These are phyloP conservation scores for Testicularia cyperi DNA, from an alignment of 1,284 basidiomycete genomes.

Conservation along the genomic window DNA sequence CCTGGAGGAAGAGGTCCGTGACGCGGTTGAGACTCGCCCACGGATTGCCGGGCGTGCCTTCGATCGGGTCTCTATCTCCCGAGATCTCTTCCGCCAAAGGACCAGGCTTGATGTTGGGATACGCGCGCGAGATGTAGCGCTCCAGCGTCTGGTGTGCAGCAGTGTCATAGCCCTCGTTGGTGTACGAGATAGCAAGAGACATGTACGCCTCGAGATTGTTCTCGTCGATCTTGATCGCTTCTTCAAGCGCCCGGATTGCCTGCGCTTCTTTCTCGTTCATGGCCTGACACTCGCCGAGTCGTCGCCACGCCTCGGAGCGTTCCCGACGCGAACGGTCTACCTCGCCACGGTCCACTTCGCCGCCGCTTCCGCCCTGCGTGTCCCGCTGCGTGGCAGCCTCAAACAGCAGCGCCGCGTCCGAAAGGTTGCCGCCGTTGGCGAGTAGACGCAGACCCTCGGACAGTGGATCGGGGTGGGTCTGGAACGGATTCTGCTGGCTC, in stretches of 20 bases:
- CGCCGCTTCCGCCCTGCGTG: slow-evolving; percentile 26
- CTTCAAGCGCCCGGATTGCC: slow-evolving; percentile 66
- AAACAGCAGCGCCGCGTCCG: slow-evolving; percentile 78
- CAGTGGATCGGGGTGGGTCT: slow-evolving; percentile 64
- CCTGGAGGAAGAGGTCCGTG: slow-evolving; percentile 78
- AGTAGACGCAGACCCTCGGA: slow-evolving; percentile 68
- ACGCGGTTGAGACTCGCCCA: slow-evolving; percentile 85
- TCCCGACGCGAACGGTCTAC: slow-evolving; percentile 48
- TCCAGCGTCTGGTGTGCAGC: slow-evolving; percentile 85
- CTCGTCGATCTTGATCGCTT: slow-evolving; percentile 68
- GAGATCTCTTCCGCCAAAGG: slow-evolving; percentile 67
- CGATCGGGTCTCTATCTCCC: slow-evolving; percentile 63
- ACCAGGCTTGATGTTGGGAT: slow-evolving; percentile 67
- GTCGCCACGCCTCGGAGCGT: slow-evolving; percentile 83
- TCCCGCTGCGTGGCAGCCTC: slow-evolving; percentile 71
- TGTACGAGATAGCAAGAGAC: slow-evolving; percentile 86
- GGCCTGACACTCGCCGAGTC: slow-evolving; percentile 87
- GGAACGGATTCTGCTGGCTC: slow-evolving; percentile 67
- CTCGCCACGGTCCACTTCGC: slow-evolving; percentile 73
- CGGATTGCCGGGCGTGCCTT: slow-evolving; percentile 62
- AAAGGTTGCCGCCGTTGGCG: slow-evolving; percentile 75
- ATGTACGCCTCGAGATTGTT: slow-evolving; percentile 67
- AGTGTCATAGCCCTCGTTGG: slow-evolving; percentile 89
- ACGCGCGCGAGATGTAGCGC: slow-evolving; percentile 78
- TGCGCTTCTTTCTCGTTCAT: slow-evolving; percentile 81